These are phyloP conservation scores for Hypericum perforatum DNA, from an alignment of 345 rosid genomes.

Conservation along the genomic window DNA sequence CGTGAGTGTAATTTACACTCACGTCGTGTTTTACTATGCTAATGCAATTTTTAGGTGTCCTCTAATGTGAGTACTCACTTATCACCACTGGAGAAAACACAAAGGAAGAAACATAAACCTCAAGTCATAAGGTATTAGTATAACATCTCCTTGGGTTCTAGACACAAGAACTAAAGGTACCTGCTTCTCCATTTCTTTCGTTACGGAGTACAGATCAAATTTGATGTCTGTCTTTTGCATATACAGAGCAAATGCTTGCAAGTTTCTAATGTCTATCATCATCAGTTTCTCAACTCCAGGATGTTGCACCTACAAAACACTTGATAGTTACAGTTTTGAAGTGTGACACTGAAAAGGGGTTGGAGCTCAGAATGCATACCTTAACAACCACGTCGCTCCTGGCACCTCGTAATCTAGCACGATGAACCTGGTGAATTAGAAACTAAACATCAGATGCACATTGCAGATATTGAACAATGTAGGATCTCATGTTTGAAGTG, in stretches of 20 bases:
- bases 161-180: constrained; percentile 19
- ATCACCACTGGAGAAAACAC: too few species aligned
- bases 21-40: too few species aligned
- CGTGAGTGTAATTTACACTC: too few species aligned
- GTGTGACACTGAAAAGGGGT: constrained; percentile 8
- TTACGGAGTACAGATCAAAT: constrained; percentile 71
- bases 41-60: too few species aligned
- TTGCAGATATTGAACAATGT: too few species aligned
- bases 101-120: too few species aligned
- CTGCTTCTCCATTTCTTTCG: constrained; percentile 96
- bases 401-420: constrained; percentile 68
- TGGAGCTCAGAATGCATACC: constrained; percentile 34
- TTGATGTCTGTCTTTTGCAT: constrained; percentile 84
- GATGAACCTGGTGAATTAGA: constrained; percentile 55
- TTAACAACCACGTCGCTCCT: constrained; percentile 73
- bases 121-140: too few species aligned
- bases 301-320: constrained; percentile 72
- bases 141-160: too few species aligned
- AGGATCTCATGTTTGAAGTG: too few species aligned
- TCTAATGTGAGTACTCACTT: too few species aligned
- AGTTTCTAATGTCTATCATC: constrained; percentile 89
- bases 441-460: background rate
- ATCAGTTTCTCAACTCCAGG: constrained; percentile 79
- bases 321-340: constrained; percentile 13
- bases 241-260: constrained; percentile 87